phyloP scores from a whole-genome alignment of 2,329 filamentous ascomycete species.

The Emericellopsis atlantica region DNA sequence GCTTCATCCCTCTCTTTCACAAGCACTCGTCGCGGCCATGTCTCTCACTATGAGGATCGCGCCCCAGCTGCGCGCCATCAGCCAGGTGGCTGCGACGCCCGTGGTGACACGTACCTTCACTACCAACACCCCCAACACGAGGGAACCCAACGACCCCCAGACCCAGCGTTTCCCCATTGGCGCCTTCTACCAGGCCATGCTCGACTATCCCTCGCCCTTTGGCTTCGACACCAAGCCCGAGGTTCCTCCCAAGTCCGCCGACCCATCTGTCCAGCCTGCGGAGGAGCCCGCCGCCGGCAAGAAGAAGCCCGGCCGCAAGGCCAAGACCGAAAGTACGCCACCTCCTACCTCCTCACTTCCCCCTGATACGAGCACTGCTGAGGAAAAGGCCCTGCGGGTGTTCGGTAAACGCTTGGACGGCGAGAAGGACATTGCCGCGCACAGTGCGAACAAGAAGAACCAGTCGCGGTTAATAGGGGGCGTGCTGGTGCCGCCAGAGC shows the following conservation, averaged over 20 bases:
- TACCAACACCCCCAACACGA: slow-evolving; percentile 8
- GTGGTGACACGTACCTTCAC: slow-evolving; percentile 12
- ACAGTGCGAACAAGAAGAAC: slow-evolving; percentile 42
- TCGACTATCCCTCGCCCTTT: slow-evolving; percentile 30
- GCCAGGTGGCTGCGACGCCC: slow-evolving; percentile 6
- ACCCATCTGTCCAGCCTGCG: slow-evolving; percentile 8
- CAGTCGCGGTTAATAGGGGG: slow-evolving; percentile 60
- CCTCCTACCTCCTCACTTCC: slow-evolving; percentile 1
- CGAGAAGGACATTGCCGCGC: slow-evolving; percentile 54
- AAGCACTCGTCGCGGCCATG: slow-evolving; percentile 10
- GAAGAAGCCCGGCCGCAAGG: slow-evolving; percentile 16
- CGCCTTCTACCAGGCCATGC: slow-evolving; percentile 45
- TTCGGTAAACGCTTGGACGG: slow-evolving; percentile 73
- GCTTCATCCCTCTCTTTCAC: too few relatives aligned
- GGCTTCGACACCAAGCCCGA: slow-evolving; percentile 26
- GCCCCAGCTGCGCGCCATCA: slow-evolving; percentile 15
- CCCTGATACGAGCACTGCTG: slow-evolving; percentile 12
- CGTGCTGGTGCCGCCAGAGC: slow-evolving; percentile 69
- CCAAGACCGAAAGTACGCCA: slow-evolving; percentile 5
- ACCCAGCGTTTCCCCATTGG: slow-evolving; percentile 35
- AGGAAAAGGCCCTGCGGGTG: slow-evolving; percentile 52
- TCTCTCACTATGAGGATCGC: slow-evolving; percentile 15
- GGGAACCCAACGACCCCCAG: slow-evolving; percentile 19
- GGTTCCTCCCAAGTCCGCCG: slow-evolving; percentile 26
- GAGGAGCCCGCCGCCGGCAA: slow-evolving; percentile 6